These are phyloP conservation scores for Neonectria faginata DNA, from an alignment of 2,329 filamentous ascomycete species.

Conservation along the genomic window DNA sequence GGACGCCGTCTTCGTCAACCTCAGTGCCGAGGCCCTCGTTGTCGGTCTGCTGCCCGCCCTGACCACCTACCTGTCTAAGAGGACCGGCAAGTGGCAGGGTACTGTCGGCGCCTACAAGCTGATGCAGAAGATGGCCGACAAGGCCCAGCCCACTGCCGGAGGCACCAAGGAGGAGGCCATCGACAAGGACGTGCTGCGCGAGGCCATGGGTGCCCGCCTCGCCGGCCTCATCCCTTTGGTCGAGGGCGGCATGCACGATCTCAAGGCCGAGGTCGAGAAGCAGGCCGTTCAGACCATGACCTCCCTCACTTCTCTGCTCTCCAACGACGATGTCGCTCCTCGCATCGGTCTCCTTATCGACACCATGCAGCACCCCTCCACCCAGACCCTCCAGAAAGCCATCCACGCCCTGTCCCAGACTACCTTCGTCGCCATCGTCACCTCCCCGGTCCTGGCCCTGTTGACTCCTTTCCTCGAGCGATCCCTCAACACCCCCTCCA, in stretches of 20 bases:
- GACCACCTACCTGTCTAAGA: constrained; percentile 80
- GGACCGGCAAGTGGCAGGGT: constrained; percentile 96
- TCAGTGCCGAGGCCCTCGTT: constrained; percentile 86
- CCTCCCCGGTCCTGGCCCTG: constrained; percentile 92
- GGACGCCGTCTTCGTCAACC: constrained; percentile 83
- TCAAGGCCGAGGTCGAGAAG: constrained; percentile 90
- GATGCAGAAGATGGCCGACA: constrained; percentile 93
- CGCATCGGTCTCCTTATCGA: constrained; percentile 92
- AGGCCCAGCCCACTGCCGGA: constrained; percentile 87
- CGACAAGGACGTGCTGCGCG: constrained; percentile 89
- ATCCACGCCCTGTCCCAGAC: constrained; percentile 97
- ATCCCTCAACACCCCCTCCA: constrained; percentile 90
- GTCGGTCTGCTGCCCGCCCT: constrained; percentile 84
- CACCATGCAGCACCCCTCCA: constrained; percentile 93
- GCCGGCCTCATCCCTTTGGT: constrained; percentile 91
- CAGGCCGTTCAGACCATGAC: constrained; percentile 94
- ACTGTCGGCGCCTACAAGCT: constrained; percentile 87
- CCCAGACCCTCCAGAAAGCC: constrained; percentile 90
- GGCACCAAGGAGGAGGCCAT: constrained; percentile 83
- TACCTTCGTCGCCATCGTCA: constrained; percentile 97
- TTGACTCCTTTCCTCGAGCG: constrained; percentile 95
- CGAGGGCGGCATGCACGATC: constrained; percentile 94
- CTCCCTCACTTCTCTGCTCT: constrained; percentile 86
- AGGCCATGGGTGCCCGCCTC: constrained; percentile 89
- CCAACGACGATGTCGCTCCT: constrained; percentile 96